A percentile compares a stretch with the other conserved stretches of the same genome.
Evolutionary conservation across 768 basidiomycete species (phyloP).

Genomic region (Phanerodontia chrysosporium): DNA sequence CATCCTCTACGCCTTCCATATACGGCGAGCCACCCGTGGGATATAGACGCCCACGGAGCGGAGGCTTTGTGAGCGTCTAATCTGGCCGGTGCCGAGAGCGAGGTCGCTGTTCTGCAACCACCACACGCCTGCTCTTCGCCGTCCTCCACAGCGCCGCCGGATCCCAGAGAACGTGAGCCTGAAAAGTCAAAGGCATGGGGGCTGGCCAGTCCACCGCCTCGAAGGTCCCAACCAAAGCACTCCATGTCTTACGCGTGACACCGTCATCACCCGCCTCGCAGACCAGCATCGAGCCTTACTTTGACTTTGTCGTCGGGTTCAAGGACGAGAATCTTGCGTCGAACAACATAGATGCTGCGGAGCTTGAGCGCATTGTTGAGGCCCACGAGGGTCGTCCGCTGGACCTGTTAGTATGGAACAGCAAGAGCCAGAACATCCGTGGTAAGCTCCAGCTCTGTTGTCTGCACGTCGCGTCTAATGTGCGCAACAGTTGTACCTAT

Average conservation of each 20-base stretch:
- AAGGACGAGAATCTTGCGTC: conserved; percentile 54
- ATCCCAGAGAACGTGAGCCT: neutral
- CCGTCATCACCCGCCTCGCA: conserved; percentile 85
- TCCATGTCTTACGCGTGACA: conserved; percentile 89
- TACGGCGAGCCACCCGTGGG: neutral
- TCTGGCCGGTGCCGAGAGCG: neutral
- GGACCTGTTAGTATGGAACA: conserved; percentile 79
- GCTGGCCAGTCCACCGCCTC: conserved; percentile 63
- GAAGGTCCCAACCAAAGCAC: conserved; percentile 54
- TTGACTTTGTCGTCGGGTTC: conserved; percentile 94
- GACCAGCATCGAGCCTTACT: conserved; percentile 86
- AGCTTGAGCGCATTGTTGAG: conserved; percentile 80
- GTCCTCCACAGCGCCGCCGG: neutral
- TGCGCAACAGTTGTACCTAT: conserved; percentile 68
- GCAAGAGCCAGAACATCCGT: conserved; percentile 68
- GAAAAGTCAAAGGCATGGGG: conserved; percentile 45
- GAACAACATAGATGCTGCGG: conserved; percentile 52
- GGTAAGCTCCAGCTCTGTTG: conserved; percentile 37
- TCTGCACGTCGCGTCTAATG: neutral
- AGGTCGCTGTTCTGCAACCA: neutral
- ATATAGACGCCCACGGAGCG: neutral
- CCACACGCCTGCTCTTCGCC: neutral
- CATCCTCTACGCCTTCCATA: neutral
- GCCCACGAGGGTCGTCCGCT: conserved; percentile 67
- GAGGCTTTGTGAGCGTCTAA: neutral